These are phyloP conservation scores for Chaetomium cochliodes DNA, from an alignment of 495 filamentous ascomycete species.

Conservation along the genomic window DNA sequence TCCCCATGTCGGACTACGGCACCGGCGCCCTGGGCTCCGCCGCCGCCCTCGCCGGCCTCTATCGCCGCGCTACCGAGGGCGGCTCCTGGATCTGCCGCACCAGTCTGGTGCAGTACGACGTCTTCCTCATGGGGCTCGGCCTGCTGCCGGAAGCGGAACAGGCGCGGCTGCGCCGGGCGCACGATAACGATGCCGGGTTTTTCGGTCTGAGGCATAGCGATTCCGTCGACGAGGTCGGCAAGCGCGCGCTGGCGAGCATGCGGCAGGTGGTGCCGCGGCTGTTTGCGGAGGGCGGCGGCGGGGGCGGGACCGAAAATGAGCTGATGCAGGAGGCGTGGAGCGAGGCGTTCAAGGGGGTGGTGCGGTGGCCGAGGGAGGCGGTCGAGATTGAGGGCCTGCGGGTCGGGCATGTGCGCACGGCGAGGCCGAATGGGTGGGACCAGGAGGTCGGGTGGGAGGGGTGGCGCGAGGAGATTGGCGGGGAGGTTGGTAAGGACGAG, in stretches of 20 bases:
- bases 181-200: conserved; percentile 52
- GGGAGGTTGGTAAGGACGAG: neutral
- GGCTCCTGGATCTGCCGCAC: conserved; percentile 66
- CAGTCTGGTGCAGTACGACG: conserved; percentile 61
- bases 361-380: conserved; percentile 53
- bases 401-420: conserved; percentile 54
- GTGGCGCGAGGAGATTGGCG: conserved; percentile 43
- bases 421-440: conserved; percentile 60
- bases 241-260: conserved; percentile 62
- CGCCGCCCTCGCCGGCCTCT: conserved; percentile 62
- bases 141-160: conserved; percentile 58
- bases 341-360: conserved; percentile 48
- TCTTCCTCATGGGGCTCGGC: conserved; percentile 63
- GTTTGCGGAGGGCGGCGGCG: conserved; percentile 35
- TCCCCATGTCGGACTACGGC: conserved; percentile 80
- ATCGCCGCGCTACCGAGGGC: conserved; percentile 58
- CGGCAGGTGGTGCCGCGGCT: conserved; percentile 52
- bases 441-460: conserved; percentile 46
- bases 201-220: conserved; percentile 66
- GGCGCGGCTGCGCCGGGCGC: conserved; percentile 52
- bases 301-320: neutral
- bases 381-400: conserved; percentile 51
- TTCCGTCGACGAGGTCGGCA: conserved; percentile 70
- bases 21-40: conserved; percentile 66
- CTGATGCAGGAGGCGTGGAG: conserved; percentile 51